These are phyloP conservation scores for Hypomontagnella submonticulosa DNA, from an alignment of 495 filamentous ascomycete species.

Conservation along the genomic window DNA sequence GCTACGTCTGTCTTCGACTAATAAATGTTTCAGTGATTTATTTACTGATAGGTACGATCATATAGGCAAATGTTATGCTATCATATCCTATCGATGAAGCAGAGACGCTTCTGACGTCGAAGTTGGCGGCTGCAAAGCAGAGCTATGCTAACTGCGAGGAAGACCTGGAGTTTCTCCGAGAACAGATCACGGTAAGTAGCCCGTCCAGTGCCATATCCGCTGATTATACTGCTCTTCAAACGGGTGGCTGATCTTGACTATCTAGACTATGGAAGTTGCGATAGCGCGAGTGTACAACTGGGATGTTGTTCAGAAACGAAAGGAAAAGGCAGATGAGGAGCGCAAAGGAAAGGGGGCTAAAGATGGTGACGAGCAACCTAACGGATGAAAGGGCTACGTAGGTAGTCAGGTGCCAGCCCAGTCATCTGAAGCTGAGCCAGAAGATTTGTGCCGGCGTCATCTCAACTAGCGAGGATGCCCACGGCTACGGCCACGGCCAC, in stretches of 20 bases:
- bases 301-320: conserved; percentile 93
- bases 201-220: not conserved
- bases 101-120: conserved; percentile 78
- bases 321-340: conserved; percentile 81
- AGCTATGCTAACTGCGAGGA: conserved; percentile 90
- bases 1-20: not conserved
- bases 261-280: conserved; percentile 98
- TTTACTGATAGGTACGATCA: conserved; percentile 19
- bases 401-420: not conserved
- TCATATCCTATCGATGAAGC: conserved; percentile 92
- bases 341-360: conserved; percentile 50
- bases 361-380: conserved; percentile 46
- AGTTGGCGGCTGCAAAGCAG: conserved; percentile 79
- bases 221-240: not conserved
- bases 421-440: conserved; percentile 2
- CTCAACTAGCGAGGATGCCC: too few relatives aligned
- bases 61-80: conserved; percentile 94
- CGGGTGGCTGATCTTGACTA: conserved; percentile 44
- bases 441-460: not conserved
- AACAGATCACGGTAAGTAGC: conserved; percentile 90
- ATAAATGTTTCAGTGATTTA: not conserved
- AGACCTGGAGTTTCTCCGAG: conserved; percentile 93
- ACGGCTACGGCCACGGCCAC: too few relatives aligned
- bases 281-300: conserved; percentile 98
- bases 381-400: conserved; percentile 38